These are phyloP conservation scores for Boletus sp. DNA, from an alignment of 768 basidiomycete genomes.

Conservation along the genomic window DNA sequence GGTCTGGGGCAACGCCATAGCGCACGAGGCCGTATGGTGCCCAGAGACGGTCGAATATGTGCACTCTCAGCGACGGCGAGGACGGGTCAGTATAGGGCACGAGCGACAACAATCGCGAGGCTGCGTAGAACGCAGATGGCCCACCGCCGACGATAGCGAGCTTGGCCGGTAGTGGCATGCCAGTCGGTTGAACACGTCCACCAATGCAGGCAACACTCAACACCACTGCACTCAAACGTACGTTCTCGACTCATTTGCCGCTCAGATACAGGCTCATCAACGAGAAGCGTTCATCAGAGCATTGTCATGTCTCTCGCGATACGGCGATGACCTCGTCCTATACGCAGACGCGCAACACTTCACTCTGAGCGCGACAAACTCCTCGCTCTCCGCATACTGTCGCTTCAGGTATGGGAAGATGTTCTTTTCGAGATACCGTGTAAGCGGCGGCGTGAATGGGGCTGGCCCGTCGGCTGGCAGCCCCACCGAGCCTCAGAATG, in stretches of 20 bases:
- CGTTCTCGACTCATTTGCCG: conserved; percentile 3
- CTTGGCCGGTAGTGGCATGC: conserved; percentile 43
- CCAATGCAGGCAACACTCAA: conserved; percentile 70
- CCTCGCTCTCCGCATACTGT: conserved; percentile 78
- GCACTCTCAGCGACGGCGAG: conserved; percentile 52
- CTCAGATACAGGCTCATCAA: conserved; percentile 21
- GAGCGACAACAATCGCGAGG: conserved; percentile 74
- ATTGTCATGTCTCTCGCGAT: conserved; percentile 72
- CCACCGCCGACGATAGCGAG: conserved; percentile 92
- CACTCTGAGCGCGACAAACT: conserved; percentile 71
- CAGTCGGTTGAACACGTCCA: neutral
- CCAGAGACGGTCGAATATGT: conserved; percentile 91
- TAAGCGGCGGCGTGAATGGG: conserved; percentile 29
- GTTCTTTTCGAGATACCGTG: conserved; percentile 68
- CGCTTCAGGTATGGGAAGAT: conserved; percentile 64
- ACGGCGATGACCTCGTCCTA: conserved; percentile 77
- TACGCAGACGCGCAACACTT: conserved; percentile 59
- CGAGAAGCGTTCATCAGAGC: conserved; percentile 68
- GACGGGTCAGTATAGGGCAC: conserved; percentile 37
- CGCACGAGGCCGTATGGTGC: conserved; percentile 92
- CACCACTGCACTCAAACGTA: conserved; percentile 51
- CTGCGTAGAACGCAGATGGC: conserved; percentile 95
- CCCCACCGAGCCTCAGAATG: conserved; percentile 38
- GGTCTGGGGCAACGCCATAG: conserved; percentile 97
- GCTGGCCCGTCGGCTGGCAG: conserved; percentile 11